Conservation (phyloP, 2,329 filamentous ascomycete genomes). For the Calonectria pseudoreteaudii region DNA sequence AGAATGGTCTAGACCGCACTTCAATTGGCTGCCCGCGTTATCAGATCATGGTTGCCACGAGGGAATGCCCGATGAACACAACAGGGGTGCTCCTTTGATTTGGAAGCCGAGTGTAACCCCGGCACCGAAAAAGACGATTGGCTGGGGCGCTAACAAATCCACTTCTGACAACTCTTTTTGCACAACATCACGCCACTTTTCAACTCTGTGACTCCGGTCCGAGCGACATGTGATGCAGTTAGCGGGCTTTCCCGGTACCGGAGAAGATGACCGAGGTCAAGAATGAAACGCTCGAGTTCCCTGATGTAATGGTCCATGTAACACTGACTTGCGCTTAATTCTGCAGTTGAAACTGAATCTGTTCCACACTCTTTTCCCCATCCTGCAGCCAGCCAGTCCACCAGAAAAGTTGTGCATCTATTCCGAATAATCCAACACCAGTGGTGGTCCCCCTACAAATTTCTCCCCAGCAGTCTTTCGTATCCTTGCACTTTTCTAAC, state of each 20-base stretch:
- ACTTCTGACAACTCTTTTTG: conserved; percentile 10
- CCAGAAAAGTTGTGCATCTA: neutral
- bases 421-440: neutral
- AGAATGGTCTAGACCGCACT: neutral
- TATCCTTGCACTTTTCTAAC: neutral
- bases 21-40: neutral
- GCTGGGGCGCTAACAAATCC: neutral
- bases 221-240: conserved; percentile 25
- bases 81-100: conserved; percentile 16
- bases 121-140: neutral
- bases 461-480: neutral
- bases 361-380: neutral
- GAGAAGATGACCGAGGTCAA: conserved; percentile 21
- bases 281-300: conserved; percentile 1
- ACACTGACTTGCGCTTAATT: conserved; percentile 16
- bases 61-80: conserved; percentile 19
- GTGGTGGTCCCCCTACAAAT: neutral
- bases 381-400: conserved; percentile 13
- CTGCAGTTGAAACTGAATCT: neutral
- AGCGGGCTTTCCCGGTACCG: conserved; percentile 24
- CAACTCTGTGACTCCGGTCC: conserved; percentile 18
- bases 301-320: conserved; percentile 14
- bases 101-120: conserved; percentile 17
- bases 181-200: conserved; percentile 26
- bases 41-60: conserved; percentile 17